Base-by-base conservation (phyloP, 768 basidiomycete species). In the Royoungia palumana region DNA sequence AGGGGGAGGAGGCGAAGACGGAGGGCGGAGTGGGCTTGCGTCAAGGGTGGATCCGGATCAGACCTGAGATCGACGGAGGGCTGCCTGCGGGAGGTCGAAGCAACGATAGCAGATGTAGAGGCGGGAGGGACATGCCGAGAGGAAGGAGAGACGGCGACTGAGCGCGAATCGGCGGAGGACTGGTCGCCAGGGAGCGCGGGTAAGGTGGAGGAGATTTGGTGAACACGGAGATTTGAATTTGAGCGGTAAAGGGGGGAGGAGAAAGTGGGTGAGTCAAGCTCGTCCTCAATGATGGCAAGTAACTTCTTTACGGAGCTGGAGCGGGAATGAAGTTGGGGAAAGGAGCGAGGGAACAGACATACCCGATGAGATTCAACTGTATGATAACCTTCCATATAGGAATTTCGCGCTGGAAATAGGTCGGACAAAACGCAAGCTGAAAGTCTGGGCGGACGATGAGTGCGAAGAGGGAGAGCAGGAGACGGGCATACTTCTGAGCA, bases 301-400 rank as follows among this genome's bases (percentile, higher is more conserved):
- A 86, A 75, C 2, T 68, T 70, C 60, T 81, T 82, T 51, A 87
- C 66, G 16, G 81, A 81, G 2, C 83, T 84, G 50, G 14, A 17
- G 41, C 14, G 32, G 32, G 32, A 32, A 32, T 32, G 32, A 32
- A 32, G 14, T 32, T 14, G 14, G 7, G 8, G 24, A 20, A 25
- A 57, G 36, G 40, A 39, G 20, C 10, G 3, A 43, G 24, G 10
- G 3, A 34, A 12, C 4, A 2, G 17, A 58, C 70, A 13, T 42
- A 82, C 83, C 77, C 68, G 50, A 87, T 84, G 53, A 87, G 67
- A 57, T 87, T 87, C 36, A 87, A 77, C 54, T 87, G 82, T 8
- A 88, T 75, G 45, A 87, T 75, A 12, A 76, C 73, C 51, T 74
- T 78, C 85, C 85, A 88, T 7, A 79, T 73, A 0, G 71, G 57